Evolutionary conservation across 2,329 filamentous ascomycete genomes (phyloP).

Genomic region (Colletotrichum shisoi): DNA sequence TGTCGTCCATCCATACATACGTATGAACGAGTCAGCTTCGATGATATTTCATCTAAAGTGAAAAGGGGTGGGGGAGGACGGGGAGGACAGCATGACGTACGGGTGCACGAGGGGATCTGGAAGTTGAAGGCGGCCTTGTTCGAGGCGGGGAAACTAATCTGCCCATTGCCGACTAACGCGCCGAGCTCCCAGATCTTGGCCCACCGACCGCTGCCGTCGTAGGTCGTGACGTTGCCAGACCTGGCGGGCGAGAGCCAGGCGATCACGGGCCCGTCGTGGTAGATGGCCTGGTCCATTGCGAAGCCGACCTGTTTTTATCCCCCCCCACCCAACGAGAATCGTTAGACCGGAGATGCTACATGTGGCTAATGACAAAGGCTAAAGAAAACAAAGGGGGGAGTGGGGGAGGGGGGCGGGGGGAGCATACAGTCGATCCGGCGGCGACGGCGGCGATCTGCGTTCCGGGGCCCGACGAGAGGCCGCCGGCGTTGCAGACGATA

Average conservation of each 20-base stretch:
- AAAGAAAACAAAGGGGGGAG: too few relatives aligned
- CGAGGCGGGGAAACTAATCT: constrained; percentile 37
- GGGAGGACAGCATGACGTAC: constrained; percentile 14
- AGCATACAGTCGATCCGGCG: constrained; percentile 27
- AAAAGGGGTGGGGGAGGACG: background rate
- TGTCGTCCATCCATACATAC: background rate
- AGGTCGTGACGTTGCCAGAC: constrained; percentile 25
- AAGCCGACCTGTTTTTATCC: constrained; percentile 12
- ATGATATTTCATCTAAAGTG: background rate
- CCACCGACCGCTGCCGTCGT: constrained; percentile 35
- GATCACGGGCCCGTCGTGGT: constrained; percentile 34
- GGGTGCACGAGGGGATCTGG: constrained; percentile 35
- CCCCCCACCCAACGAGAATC: too few relatives aligned
- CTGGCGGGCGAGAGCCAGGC: constrained; percentile 35
- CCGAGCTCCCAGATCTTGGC: constrained; percentile 36
- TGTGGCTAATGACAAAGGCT: too few relatives aligned
- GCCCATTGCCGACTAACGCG: constrained; percentile 28
- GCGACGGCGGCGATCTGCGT: constrained; percentile 32
- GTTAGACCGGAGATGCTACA: background rate
- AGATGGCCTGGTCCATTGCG: constrained; percentile 34
- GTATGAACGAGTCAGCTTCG: background rate
- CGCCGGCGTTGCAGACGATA: constrained; percentile 57
- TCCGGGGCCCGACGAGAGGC: constrained; percentile 38
- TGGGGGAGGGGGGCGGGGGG: background rate
- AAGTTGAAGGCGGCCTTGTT: constrained; percentile 34